These are phyloP conservation scores for Thelonectria discophora DNA, from an alignment of 2,329 filamentous ascomycete species.

Conservation along the genomic window DNA sequence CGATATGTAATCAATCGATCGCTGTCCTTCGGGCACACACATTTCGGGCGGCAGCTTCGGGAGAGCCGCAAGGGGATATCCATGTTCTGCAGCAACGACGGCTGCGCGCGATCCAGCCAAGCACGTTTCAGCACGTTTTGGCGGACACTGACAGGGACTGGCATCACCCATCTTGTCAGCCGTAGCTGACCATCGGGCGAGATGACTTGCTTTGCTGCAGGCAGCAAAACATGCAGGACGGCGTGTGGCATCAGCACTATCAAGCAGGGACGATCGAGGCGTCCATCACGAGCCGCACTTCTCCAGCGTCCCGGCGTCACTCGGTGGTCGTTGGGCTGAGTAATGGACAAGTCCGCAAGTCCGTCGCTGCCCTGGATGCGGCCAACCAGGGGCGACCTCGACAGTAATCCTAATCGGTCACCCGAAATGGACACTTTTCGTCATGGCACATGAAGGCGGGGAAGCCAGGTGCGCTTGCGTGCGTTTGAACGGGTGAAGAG, in stretches of 20 bases:
- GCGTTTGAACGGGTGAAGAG: slow-evolving; percentile 17
- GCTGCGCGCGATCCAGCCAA: slow-evolving; percentile 16
- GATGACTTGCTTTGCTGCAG: neutral
- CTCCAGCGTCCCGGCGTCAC: neutral
- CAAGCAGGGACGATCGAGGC: neutral
- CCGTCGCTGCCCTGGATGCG: slow-evolving; percentile 1
- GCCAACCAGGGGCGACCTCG: neutral
- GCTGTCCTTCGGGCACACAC: neutral
- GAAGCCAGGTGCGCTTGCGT: slow-evolving; percentile 28
- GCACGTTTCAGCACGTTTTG: slow-evolving; percentile 12
- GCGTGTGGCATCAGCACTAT: neutral
- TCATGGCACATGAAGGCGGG: slow-evolving; percentile 39
- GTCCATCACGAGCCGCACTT: neutral
- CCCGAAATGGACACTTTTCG: slow-evolving; percentile 31
- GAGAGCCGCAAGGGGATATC: slow-evolving; percentile 20
- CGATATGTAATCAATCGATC: slow-evolving; percentile 3
- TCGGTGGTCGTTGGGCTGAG: neutral
- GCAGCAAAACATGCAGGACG: neutral
- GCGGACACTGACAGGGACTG: neutral
- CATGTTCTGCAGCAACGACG: slow-evolving; percentile 17
- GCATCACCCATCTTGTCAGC: slow-evolving; percentile 1
- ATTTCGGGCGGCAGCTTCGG: slow-evolving; percentile 18
- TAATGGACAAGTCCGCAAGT: neutral
- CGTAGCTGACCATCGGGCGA: neutral
- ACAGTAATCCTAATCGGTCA: slow-evolving; percentile 19